phyloP scores from a whole-genome alignment of 495 filamentous ascomycete genomes.

The Lophiotrema nucula region DNA sequence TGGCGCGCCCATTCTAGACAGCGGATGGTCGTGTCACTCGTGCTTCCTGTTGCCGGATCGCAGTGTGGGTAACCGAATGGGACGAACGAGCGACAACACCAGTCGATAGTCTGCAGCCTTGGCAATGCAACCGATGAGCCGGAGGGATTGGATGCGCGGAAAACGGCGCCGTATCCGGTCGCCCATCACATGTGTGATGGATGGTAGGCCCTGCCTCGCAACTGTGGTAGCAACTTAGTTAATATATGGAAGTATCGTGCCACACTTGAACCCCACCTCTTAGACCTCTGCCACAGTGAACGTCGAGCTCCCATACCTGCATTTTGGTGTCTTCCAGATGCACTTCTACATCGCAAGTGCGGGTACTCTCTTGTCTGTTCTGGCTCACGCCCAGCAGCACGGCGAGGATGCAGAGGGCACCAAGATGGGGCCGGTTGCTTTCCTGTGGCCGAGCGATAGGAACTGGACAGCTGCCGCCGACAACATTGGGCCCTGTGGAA shows the following conservation, averaged over 20 bases:
- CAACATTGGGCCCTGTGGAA: conserved; percentile 46
- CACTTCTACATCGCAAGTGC: not conserved
- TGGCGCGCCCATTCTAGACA: too few species aligned
- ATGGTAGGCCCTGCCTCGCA: too few species aligned
- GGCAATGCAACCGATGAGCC: not conserved
- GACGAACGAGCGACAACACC: too few species aligned
- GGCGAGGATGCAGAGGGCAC: conserved; percentile 35
- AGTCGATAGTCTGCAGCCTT: not conserved
- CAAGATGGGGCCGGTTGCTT: conserved; percentile 54
- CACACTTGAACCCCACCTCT: not conserved
- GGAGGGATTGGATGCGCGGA: not conserved
- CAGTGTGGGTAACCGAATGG: too few species aligned
- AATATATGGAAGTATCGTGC: too few species aligned
- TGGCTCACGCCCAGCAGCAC: conserved; percentile 13
- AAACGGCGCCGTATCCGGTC: not conserved
- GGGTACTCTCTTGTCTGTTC: not conserved
- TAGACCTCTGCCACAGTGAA: not conserved
- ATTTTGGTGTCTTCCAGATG: not conserved
- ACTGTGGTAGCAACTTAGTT: too few species aligned
- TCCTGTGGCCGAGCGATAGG: conserved; percentile 54
- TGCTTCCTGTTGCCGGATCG: too few species aligned
- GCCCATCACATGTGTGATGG: not conserved
- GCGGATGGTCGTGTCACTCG: too few species aligned
- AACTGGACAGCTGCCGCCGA: conserved; percentile 48
- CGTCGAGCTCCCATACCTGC: not conserved